These are phyloP conservation scores for Lepidium didymum DNA, from an alignment of 345 rosid species.

Conservation along the genomic window DNA sequence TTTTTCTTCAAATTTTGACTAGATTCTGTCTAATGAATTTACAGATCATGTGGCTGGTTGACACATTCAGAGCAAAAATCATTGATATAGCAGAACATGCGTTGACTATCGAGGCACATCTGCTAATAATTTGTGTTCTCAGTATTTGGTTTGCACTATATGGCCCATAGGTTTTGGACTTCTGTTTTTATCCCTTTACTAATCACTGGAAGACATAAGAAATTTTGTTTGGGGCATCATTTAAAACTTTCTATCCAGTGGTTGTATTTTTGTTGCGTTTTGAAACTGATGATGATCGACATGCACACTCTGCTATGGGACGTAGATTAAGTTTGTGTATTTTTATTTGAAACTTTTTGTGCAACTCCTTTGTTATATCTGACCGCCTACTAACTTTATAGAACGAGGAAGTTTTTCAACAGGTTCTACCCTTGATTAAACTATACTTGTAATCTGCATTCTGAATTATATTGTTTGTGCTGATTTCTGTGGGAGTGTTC, in stretches of 20 bases:
- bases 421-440: not conserved
- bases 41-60: slow-evolving; percentile 91
- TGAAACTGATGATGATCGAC: not conserved
- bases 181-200: not conserved
- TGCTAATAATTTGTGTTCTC: not conserved
- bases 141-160: not conserved
- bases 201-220: not conserved
- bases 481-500: not conserved
- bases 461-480: not conserved
- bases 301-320: not conserved
- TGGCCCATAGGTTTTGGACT: not conserved
- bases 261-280: not conserved
- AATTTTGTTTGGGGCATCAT: not conserved
- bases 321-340: not conserved
- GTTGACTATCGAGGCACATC: slow-evolving; percentile 69
- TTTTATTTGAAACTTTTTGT: not conserved
- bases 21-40: slow-evolving; percentile 12
- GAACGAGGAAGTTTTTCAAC: not conserved
- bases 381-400: not conserved
- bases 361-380: not conserved
- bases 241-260: not conserved
- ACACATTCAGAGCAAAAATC: slow-evolving; percentile 76
- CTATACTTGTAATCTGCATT: not conserved
- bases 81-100: slow-evolving; percentile 77
- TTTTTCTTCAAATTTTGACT: slow-evolving; percentile 10